Percentiles rank a stretch among this genome's conserved stretches.
These are phyloP conservation scores for Aspergillus piperis DNA, from an alignment of 2,329 filamentous ascomycete genomes.

Conservation along the genomic window DNA sequence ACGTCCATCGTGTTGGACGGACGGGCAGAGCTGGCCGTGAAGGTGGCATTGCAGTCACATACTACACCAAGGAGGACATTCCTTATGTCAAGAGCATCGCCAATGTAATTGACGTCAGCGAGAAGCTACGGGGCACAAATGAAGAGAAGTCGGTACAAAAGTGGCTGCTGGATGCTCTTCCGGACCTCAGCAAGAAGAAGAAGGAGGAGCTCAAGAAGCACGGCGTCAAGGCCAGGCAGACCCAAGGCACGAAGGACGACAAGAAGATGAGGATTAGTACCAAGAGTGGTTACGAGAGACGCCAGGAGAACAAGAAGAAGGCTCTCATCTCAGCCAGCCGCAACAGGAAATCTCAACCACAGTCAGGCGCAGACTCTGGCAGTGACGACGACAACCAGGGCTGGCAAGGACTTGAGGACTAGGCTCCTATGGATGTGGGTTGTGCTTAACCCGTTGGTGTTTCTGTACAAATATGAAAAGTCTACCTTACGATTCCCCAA, in stretches of 20 bases:
- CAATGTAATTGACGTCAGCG: constrained; percentile 83
- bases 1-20: constrained; percentile 89
- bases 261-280: constrained; percentile 70
- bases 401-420: constrained; percentile 46
- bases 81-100: constrained; percentile 87
- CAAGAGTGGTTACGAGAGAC: constrained; percentile 53
- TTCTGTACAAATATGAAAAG: constrained; percentile 23
- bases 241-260: constrained; percentile 45
- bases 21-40: constrained; percentile 85
- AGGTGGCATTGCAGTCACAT: constrained; percentile 86
- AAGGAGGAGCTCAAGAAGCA: constrained; percentile 78
- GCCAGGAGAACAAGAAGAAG: constrained; percentile 48
- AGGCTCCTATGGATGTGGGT: constrained; percentile 10
- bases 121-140: constrained; percentile 62
- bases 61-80: constrained; percentile 95
- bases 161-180: constrained; percentile 87
- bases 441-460: background rate
- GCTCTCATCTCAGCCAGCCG: constrained; percentile 48
- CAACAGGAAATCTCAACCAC: constrained; percentile 31
- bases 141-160: constrained; percentile 67
- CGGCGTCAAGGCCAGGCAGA: constrained; percentile 73
- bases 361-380: constrained; percentile 22
- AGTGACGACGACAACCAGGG: constrained; percentile 36
- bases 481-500: constrained; percentile 21
- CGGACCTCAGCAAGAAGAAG: constrained; percentile 78